A percentile compares a stretch with the other conserved stretches of the same genome.
Evolutionary conservation across 1,284 basidiomycete genomes (phyloP).

Genomic region (Rhodofomes roseus): DNA sequence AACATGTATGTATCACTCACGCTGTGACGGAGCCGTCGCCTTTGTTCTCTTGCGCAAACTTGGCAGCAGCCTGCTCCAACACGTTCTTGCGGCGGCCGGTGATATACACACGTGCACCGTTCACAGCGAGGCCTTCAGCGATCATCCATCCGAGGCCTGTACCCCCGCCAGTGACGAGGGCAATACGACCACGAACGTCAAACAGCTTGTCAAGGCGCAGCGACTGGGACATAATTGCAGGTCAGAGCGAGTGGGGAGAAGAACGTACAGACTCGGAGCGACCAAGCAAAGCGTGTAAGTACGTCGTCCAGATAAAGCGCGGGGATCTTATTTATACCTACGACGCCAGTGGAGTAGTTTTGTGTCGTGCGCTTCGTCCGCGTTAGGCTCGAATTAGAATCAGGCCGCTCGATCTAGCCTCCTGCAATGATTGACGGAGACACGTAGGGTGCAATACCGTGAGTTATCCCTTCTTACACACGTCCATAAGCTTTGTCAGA

Average conservation of each 20-base stretch:
- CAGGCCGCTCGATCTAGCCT: too few species aligned
- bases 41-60: conserved; percentile 40
- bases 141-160: conserved; percentile 81
- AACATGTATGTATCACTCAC: conserved; percentile 36
- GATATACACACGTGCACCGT: conserved; percentile 82
- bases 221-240: conserved; percentile 11
- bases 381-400: too few species aligned
- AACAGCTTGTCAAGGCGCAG: conserved; percentile 40
- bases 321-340: too few species aligned
- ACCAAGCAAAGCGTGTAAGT: too few species aligned
- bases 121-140: conserved; percentile 67
- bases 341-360: too few species aligned
- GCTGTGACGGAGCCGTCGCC: conserved; percentile 50
- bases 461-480: too few species aligned
- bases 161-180: conserved; percentile 77
- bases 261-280: not conserved
- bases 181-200: conserved; percentile 57
- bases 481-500: too few species aligned
- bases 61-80: conserved; percentile 49
- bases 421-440: too few species aligned
- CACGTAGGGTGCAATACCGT: too few species aligned
- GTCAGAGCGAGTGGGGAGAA: not conserved
- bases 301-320: too few species aligned
- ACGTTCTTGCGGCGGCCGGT: conserved; percentile 63
- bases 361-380: too few species aligned